Conservation (phyloP, 2,329 filamentous ascomycete genomes). For the Calcarisporium arbuscula region DNA sequence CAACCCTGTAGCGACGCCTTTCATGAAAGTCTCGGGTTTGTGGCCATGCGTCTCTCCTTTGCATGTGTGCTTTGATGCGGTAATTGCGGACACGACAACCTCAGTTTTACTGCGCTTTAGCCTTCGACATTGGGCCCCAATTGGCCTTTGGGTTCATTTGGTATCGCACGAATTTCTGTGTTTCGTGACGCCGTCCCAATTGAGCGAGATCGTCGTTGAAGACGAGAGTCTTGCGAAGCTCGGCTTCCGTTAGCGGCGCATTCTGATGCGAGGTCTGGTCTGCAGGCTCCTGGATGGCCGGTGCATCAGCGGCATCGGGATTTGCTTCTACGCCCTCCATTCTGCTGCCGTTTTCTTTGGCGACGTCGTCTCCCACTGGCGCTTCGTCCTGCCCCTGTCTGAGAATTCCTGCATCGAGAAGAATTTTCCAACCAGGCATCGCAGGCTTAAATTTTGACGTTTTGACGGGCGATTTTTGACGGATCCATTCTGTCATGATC, state of each 20-base stretch:
- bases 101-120: constrained; percentile 57
- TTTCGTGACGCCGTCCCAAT: constrained; percentile 63
- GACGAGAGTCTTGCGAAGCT: constrained; percentile 51
- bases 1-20: too few species aligned
- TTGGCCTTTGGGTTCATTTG: constrained; percentile 86
- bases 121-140: constrained; percentile 78
- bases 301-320: constrained; percentile 3
- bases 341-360: constrained; percentile 20
- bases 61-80: too few species aligned
- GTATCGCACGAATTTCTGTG: constrained; percentile 72
- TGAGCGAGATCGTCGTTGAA: constrained; percentile 76
- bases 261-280: constrained; percentile 12
- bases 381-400: constrained; percentile 19
- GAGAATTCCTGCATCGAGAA: constrained; percentile 37
- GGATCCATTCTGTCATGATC: constrained; percentile 85
- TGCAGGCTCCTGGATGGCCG: constrained; percentile 5
- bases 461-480: constrained; percentile 73
- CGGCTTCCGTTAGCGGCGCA: too few species aligned
- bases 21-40: too few species aligned
- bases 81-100: too few species aligned
- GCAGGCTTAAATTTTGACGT: constrained; percentile 61
- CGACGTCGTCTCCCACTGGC: constrained; percentile 22
- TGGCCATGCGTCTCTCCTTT: too few species aligned
- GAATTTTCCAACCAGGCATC: constrained; percentile 66
- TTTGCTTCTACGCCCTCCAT: constrained; percentile 32